Percentiles rank a stretch among this genome's conserved stretches.
Evolutionary conservation across 441 rosid species (phyloP).

Genomic region (Populus tomentosa): DNA sequence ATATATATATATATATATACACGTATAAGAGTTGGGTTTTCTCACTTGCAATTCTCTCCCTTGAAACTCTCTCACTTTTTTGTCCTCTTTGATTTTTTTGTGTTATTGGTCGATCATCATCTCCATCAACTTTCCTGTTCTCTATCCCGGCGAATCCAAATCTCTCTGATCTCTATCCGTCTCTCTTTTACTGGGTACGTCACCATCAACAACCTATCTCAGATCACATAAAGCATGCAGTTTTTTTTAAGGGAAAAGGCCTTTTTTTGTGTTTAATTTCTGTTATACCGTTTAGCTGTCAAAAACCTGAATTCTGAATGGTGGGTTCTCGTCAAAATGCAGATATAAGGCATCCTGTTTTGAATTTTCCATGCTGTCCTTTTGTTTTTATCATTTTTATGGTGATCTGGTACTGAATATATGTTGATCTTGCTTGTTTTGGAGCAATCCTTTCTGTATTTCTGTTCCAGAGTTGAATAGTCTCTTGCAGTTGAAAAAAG

Average conservation of each 20-base stretch:
- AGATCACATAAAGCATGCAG: constrained; percentile 27
- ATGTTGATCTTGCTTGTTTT: constrained; percentile 1
- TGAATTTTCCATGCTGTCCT: neutral
- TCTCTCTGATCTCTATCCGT: constrained; percentile 43
- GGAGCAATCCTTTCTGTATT: neutral
- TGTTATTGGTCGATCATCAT: constrained; percentile 42
- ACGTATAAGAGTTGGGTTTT: constrained; percentile 9
- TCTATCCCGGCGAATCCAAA: constrained; percentile 18
- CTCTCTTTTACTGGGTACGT: constrained; percentile 52
- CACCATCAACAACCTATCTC: constrained; percentile 13
- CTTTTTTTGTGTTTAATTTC: constrained; percentile 5
- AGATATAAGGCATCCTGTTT: neutral
- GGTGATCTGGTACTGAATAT: neutral
- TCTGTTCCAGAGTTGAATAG: neutral
- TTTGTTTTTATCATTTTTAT: neutral
- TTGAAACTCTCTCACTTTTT: constrained; percentile 6
- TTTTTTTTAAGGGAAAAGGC: neutral
- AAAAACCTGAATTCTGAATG: neutral
- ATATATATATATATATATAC: neutral
- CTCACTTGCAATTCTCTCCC: constrained; percentile 19
- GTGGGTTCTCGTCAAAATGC: neutral
- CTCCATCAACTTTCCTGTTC: constrained; percentile 27
- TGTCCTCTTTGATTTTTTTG: neutral
- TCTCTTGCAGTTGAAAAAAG: neutral
- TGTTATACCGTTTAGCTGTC: constrained; percentile 5